Conservation (phyloP, 176 grass and related monocot genomes). For the Triticum urartu region DNA sequence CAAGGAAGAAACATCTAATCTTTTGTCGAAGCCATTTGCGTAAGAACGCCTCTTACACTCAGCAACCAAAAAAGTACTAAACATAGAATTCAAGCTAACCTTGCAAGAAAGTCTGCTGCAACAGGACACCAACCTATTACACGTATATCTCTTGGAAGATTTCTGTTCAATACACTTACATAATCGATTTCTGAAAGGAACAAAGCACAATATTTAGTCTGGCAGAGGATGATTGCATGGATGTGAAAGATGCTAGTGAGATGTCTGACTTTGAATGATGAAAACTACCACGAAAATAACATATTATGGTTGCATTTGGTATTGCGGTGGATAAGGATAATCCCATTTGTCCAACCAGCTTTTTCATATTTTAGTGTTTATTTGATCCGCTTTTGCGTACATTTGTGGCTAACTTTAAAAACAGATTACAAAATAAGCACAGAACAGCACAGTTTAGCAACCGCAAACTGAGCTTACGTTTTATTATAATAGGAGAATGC, state of each 20-base stretch:
- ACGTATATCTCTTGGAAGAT: constrained; percentile 83
- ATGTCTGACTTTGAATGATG: neutral
- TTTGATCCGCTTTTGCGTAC: neutral
- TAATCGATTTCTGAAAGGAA: constrained; percentile 85
- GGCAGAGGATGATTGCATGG: neutral
- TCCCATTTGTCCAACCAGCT: neutral
- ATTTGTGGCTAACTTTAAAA: neutral
- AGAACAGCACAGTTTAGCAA: neutral
- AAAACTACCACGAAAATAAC: neutral
- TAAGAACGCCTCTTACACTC: neutral
- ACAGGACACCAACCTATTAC: constrained; percentile 88
- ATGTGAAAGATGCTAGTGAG: constrained; percentile 7
- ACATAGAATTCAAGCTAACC: constrained; percentile 35
- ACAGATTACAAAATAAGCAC: neutral
- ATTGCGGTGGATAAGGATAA: no score
- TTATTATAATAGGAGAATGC: neutral
- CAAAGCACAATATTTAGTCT: neutral
- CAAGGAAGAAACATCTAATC: neutral
- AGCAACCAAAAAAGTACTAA: neutral
- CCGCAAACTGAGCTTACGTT: neutral
- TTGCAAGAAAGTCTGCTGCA: constrained; percentile 78
- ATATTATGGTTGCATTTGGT: neutral
- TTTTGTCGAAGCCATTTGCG: neutral
- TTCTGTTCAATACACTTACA: constrained; percentile 88
- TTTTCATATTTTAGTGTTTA: neutral